Evolutionary conservation across 345 rosid genomes (phyloP).

Genomic region (Streptanthus diversifolius): DNA sequence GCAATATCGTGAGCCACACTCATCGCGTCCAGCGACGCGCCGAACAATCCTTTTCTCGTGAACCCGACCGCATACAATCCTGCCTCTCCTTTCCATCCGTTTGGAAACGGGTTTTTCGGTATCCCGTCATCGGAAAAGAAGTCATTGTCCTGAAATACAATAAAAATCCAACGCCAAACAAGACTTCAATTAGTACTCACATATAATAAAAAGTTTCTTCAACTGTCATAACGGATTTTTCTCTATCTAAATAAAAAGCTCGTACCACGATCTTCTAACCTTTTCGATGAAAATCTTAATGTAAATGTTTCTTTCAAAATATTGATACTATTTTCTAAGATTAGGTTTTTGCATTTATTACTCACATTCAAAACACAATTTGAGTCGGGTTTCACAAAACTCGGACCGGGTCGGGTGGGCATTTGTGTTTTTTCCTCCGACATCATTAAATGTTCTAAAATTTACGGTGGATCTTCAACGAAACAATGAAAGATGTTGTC

Average conservation of each 20-base stretch:
- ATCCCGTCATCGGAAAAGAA: constrained; percentile 70
- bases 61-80: constrained; percentile 94
- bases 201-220: background rate
- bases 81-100: constrained; percentile 81
- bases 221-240: background rate
- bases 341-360: background rate
- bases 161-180: background rate
- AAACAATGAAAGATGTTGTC: background rate
- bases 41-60: constrained; percentile 82
- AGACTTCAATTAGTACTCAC: constrained; percentile 4
- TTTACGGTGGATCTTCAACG: background rate
- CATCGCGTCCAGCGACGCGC: constrained; percentile 69
- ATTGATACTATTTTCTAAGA: background rate
- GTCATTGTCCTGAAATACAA: constrained; percentile 55
- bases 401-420: constrained; percentile 33
- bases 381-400: constrained; percentile 27
- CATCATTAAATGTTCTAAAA: constrained; percentile 9
- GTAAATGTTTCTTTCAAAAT: background rate
- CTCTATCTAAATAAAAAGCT: background rate
- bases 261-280: constrained; percentile 7
- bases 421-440: constrained; percentile 26
- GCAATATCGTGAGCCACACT: constrained; percentile 73
- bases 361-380: constrained; percentile 4
- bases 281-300: background rate
- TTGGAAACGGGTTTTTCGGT: constrained; percentile 69